Evolutionary conservation across 139 green algal genomes (phyloP).

Genomic region (Limnomonas spitsbergensis): DNA sequence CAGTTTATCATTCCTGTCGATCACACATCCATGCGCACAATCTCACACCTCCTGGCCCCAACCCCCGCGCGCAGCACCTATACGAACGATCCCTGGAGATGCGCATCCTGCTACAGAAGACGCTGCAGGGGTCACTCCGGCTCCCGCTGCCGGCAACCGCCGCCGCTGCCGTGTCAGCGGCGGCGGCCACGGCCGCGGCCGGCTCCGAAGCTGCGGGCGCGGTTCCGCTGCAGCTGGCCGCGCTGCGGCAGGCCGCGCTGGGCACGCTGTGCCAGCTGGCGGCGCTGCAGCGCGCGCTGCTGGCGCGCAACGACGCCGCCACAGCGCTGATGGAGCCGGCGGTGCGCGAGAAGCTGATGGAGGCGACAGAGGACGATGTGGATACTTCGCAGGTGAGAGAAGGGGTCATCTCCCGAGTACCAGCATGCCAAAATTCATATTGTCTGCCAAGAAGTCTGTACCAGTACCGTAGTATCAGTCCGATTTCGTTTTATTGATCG

Average conservation of each 20-base stretch:
- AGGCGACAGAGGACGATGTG: constrained; percentile 16
- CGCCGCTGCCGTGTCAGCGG: constrained; percentile 20
- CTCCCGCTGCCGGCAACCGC: background rate
- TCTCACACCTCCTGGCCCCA: no score
- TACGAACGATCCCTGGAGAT: constrained; percentile 66
- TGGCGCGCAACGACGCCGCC: constrained; percentile 32
- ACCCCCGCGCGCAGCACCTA: constrained; percentile 46
- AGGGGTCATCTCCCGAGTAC: no score
- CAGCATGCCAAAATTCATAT: no score
- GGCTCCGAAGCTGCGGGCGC: background rate
- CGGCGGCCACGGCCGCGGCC: background rate
- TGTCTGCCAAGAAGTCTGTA: no score
- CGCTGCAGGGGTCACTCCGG: constrained; percentile 29
- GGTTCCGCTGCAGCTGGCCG: background rate
- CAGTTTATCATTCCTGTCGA: no score
- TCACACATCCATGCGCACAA: no score
- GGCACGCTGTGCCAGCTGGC: constrained; percentile 42
- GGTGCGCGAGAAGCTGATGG: constrained; percentile 20
- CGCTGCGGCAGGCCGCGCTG: constrained; percentile 23
- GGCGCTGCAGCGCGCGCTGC: constrained; percentile 47
- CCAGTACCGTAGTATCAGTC: no score
- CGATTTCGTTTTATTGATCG: no score
- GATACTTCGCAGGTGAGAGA: no score
- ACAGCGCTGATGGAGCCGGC: no score
- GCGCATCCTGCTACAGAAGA: constrained; percentile 72